A percentile compares a stretch with the other conserved stretches of the same genome.
These are phyloP conservation scores for Sporobolus alterniflorus DNA, from an alignment of 202 grass and related monocot species.

Conservation along the genomic window DNA sequence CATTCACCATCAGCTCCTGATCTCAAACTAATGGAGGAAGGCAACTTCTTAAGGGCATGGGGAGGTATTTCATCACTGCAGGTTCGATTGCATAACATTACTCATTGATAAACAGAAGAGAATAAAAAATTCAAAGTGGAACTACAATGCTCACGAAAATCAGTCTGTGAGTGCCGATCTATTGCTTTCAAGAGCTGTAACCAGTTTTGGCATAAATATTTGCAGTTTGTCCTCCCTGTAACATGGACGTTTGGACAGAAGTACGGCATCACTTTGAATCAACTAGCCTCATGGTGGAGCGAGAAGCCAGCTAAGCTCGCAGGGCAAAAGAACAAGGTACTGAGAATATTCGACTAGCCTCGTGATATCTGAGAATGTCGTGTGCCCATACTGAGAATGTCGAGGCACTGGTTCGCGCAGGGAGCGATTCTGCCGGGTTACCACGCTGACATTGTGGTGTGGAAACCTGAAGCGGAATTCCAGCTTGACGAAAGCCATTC, in stretches of 20 bases:
- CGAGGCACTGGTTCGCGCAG: slow-evolving; percentile 30
- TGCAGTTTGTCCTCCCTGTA: slow-evolving; percentile 87
- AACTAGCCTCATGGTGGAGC: slow-evolving; percentile 88
- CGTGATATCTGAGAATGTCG: too few species aligned
- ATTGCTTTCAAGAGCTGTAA: background rate
- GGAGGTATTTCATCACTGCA: slow-evolving; percentile 96
- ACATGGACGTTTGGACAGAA: slow-evolving; percentile 86
- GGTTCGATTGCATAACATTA: slow-evolving; percentile 39
- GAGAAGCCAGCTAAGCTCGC: slow-evolving; percentile 83
- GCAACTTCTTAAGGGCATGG: slow-evolving; percentile 93
- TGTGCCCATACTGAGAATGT: background rate
- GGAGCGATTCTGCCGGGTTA: slow-evolving; percentile 70
- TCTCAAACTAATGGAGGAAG: slow-evolving; percentile 89
- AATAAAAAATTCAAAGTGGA: background rate
- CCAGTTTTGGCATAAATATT: slow-evolving; percentile 5
- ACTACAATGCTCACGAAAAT: background rate
- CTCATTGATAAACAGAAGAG: too few species aligned
- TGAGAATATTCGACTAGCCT: background rate
- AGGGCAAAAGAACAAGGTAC: slow-evolving; percentile 87
- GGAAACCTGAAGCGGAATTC: slow-evolving; percentile 82
- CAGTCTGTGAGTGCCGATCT: background rate
- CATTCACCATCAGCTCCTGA: slow-evolving; percentile 88
- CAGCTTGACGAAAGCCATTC: slow-evolving; percentile 71
- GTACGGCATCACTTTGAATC: slow-evolving; percentile 71
- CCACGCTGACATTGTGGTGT: slow-evolving; percentile 89